Evolutionary conservation across 2,329 filamentous ascomycete genomes (phyloP).

Genomic region (Lachnellula arida): DNA sequence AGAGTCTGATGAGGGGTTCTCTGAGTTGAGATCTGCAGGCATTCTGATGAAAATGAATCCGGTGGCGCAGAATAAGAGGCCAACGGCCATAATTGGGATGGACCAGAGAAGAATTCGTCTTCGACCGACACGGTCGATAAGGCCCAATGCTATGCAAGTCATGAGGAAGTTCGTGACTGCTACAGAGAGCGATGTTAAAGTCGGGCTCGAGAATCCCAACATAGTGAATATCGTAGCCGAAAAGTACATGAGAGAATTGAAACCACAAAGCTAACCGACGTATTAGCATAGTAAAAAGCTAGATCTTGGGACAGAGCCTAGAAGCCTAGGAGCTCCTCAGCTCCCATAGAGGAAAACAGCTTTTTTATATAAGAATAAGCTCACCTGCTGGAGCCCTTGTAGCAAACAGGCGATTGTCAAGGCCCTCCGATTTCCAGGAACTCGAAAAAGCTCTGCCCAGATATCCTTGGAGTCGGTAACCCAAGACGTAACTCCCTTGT

Average conservation of each 20-base stretch:
- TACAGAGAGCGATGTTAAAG: conserved; percentile 73
- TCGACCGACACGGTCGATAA: conserved; percentile 77
- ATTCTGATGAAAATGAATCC: conserved; percentile 60
- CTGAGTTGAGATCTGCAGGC: conserved; percentile 21
- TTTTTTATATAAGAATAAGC: too few relatives aligned
- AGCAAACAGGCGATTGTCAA: conserved; percentile 80
- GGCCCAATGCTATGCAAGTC: conserved; percentile 66
- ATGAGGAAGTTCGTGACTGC: conserved; percentile 80
- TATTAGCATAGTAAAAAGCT: too few relatives aligned
- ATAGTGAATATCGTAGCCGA: conserved; percentile 76
- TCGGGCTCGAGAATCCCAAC: conserved; percentile 73
- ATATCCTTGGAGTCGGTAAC: conserved; percentile 32
- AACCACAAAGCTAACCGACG: conserved; percentile 59
- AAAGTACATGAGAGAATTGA: conserved; percentile 92
- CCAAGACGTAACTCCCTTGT: conserved; percentile 21
- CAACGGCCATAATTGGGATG: conserved; percentile 76
- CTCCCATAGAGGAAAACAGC: too few relatives aligned
- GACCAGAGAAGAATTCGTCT: conserved; percentile 76
- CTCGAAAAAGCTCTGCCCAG: conserved; percentile 50
- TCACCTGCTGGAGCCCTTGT: conserved; percentile 72
- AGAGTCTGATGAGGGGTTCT: conserved; percentile 23
- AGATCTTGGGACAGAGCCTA: too few relatives aligned
- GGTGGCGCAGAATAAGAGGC: conserved; percentile 64
- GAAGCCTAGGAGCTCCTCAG: too few relatives aligned
- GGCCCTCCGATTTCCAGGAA: conserved; percentile 65